Base-by-base conservation (phyloP, 352 stramenopile species). In the Globisporangium cystogenes region DNA sequence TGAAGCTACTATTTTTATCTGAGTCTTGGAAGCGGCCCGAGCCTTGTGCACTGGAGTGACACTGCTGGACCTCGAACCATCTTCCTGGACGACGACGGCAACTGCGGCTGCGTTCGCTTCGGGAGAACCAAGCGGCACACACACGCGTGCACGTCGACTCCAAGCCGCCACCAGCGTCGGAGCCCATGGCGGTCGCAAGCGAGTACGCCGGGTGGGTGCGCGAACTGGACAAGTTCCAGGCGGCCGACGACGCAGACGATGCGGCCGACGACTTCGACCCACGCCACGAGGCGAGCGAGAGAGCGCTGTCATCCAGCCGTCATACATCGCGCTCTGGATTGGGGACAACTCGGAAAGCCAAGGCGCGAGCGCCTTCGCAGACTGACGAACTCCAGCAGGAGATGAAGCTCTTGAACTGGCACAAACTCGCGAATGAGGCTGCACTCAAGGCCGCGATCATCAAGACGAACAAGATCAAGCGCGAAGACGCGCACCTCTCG, bases 351-450 rank as follows among this genome's bases (percentile, higher is more conserved):
- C 20, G 49, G 6, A 62, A 62, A 63, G 23, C 16, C 1, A 63
- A 57, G 18, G 39, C 47, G 36, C 56, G 56, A 8, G 49, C 57
- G 23, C 55, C 63, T 15, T 80, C 70, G 15, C 76, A 93, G 53
- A 55, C 95, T 1, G 74, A 97, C n/a, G 85, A 96, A 44, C 61
- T 90, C 12, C 72, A 92, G 59, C 77, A 91, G 61, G 91, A 98
- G 62, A 93, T 98, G 74, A 97, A 98, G 70, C 67, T 97, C 41
- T 76, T 98, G 44, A 90, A 96, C 48, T 97, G 91, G 91, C 91
- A 97, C 72, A 98, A 97, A 57, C 82, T 98, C 21, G 89, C 89
- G 11, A 98, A 98, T 51, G 86, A 97, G 61, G 86, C 90, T 3
- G 90, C 90, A 16, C 72, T 98, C 23, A 97, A 97, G 58, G 90